A percentile compares a stretch with the other conserved stretches of the same genome.
These are phyloP conservation scores for Emiliania huxleyi DNA, from an alignment of 78 protist species.

Conservation along the genomic window DNA sequence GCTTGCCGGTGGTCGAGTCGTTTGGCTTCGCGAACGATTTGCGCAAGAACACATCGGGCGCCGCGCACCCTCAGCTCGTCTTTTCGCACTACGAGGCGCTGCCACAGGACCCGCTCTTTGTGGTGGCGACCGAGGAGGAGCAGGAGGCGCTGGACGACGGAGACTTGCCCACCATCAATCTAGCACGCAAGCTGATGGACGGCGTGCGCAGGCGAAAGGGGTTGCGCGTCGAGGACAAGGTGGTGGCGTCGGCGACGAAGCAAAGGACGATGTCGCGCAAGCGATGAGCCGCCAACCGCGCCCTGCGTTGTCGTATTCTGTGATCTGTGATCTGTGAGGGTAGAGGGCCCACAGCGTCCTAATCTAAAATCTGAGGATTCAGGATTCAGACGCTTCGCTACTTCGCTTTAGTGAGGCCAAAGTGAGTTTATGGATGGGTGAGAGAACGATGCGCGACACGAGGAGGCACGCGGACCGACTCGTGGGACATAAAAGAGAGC, in stretches of 20 bases:
- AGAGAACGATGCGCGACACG: too few species aligned
- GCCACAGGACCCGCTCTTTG: neutral
- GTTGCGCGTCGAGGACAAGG: conserved; percentile 80
- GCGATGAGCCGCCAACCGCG: too few species aligned
- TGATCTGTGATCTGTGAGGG: too few species aligned
- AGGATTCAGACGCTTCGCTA: too few species aligned
- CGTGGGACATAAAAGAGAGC: too few species aligned
- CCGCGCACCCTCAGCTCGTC: conserved; percentile 84
- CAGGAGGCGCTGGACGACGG: conserved; percentile 1
- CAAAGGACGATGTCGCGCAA: conserved; percentile 84
- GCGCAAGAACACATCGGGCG: conserved; percentile 80
- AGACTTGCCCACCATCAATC: neutral
- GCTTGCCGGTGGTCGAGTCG: conserved; percentile 86
- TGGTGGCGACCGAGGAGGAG: neutral
- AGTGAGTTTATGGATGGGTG: too few species aligned
- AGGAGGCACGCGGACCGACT: too few species aligned
- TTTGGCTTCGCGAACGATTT: conserved; percentile 79
- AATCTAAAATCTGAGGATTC: too few species aligned
- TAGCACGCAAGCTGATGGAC: neutral
- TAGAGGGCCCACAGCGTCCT: too few species aligned
- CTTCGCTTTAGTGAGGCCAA: too few species aligned
- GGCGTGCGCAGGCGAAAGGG: conserved; percentile 65
- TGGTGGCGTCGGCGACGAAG: conserved; percentile 90
- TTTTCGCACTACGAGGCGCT: conserved; percentile 62
- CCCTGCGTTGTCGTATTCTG: too few species aligned